phyloP scores from a whole-genome alignment of 1,139 yeast genomes.

The Geotrichum carabidarum region DNA sequence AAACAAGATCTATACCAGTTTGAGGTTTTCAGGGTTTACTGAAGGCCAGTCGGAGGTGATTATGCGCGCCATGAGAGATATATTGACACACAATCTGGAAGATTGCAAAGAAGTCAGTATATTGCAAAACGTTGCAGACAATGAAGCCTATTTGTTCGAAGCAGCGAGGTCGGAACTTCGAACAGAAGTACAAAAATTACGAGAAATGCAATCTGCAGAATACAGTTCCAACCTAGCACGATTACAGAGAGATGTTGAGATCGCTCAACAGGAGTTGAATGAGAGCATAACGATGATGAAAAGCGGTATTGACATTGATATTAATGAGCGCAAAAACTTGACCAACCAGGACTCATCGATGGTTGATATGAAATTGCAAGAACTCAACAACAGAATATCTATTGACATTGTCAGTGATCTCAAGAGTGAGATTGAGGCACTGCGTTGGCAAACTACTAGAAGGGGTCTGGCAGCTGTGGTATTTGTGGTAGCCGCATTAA shows the following conservation, averaged over 20 bases:
- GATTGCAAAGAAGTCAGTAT: slow-evolving; percentile 56
- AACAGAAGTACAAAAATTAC: slow-evolving; percentile 68
- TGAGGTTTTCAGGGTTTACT: slow-evolving; percentile 39
- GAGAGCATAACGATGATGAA: slow-evolving; percentile 60
- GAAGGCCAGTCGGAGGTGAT: slow-evolving; percentile 40
- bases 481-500: slow-evolving; percentile 44
- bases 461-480: slow-evolving; percentile 69
- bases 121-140: slow-evolving; percentile 69
- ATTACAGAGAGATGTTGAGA: slow-evolving; percentile 65
- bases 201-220: slow-evolving; percentile 69
- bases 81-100: slow-evolving; percentile 43
- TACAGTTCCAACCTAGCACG: slow-evolving; percentile 61
- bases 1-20: slow-evolving; percentile 36
- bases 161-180: slow-evolving; percentile 87
- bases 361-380: slow-evolving; percentile 69
- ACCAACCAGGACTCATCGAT: slow-evolving; percentile 72
- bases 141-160: slow-evolving; percentile 80
- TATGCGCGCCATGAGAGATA: slow-evolving; percentile 38
- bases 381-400: slow-evolving; percentile 77
- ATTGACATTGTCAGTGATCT: slow-evolving; percentile 78
- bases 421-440: slow-evolving; percentile 78
- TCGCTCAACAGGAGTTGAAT: slow-evolving; percentile 70
- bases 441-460: slow-evolving; percentile 91
- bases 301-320: slow-evolving; percentile 76
- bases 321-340: slow-evolving; percentile 81